These are phyloP conservation scores for Macrolepiota fuliginosa DNA, from an alignment of 768 basidiomycete species.

Conservation along the genomic window DNA sequence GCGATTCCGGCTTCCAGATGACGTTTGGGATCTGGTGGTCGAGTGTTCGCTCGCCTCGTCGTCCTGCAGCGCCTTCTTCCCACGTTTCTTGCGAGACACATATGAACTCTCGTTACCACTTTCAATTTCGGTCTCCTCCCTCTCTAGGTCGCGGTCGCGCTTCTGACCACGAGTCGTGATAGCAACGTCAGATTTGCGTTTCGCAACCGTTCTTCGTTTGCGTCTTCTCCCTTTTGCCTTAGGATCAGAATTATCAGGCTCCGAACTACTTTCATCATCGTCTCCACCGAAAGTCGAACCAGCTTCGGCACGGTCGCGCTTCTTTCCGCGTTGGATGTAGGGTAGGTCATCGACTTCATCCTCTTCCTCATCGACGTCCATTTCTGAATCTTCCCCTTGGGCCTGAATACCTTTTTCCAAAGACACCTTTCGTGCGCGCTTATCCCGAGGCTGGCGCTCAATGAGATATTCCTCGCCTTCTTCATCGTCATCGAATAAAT, in stretches of 20 bases:
- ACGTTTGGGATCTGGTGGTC: slow-evolving; percentile 45
- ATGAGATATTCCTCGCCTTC: slow-evolving; percentile 36
- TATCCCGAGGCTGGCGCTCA: slow-evolving; percentile 41
- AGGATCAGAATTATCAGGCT: slow-evolving; percentile 36
- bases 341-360: slow-evolving; percentile 36
- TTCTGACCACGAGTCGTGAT: slow-evolving; percentile 53
- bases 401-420: slow-evolving; percentile 35
- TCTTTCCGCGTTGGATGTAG: slow-evolving; percentile 54
- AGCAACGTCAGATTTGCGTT: slow-evolving; percentile 47
- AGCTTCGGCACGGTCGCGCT: slow-evolving; percentile 74
- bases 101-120: slow-evolving; percentile 28
- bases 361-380: slow-evolving; percentile 40
- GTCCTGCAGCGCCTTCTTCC: slow-evolving; percentile 39
- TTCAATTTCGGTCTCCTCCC: slow-evolving; percentile 41
- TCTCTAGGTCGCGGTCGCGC: slow-evolving; percentile 58
- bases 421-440: slow-evolving; percentile 55
- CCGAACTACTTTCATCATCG: slow-evolving; percentile 41
- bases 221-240: slow-evolving; percentile 46
- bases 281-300: slow-evolving; percentile 71
- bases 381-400: slow-evolving; percentile 41
- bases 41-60: slow-evolving; percentile 42
- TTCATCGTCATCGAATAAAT: slow-evolving; percentile 42
- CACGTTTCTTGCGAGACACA: slow-evolving; percentile 50
- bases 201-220: slow-evolving; percentile 56
- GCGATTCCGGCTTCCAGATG: slow-evolving; percentile 53